These are phyloP conservation scores for Talaromyces sp. DNA, from an alignment of 2,329 filamentous ascomycete species.

Conservation along the genomic window DNA sequence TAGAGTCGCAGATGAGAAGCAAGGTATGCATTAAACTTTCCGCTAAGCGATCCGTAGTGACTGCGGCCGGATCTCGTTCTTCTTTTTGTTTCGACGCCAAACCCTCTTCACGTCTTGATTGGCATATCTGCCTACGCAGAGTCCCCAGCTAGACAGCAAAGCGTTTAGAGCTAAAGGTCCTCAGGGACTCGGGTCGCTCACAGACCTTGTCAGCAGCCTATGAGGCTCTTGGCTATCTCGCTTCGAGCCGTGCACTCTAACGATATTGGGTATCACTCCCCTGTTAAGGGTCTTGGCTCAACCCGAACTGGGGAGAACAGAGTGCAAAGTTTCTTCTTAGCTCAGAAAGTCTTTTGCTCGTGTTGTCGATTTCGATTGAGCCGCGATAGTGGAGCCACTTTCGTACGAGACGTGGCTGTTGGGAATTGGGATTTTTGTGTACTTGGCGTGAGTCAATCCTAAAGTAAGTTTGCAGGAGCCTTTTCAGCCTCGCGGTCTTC, in stretches of 20 bases:
- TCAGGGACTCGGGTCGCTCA: conserved; percentile 1
- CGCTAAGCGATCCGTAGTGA: not conserved
- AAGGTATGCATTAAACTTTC: not conserved
- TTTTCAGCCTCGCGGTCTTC: conserved; percentile 2
- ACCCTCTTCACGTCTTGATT: not conserved
- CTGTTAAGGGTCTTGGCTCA: conserved; percentile 3
- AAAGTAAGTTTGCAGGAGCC: not conserved
- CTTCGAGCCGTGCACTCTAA: not conserved
- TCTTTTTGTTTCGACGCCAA: not conserved
- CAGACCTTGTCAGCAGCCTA: conserved; percentile 9
- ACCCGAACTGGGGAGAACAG: not conserved
- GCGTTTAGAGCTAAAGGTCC: not conserved
- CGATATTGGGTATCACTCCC: not conserved
- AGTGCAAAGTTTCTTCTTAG: conserved; percentile 1
- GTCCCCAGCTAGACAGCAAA: conserved; percentile 1
- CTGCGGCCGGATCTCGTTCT: not conserved
- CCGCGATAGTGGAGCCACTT: conserved; percentile 8
- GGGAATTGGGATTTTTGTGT: not conserved
- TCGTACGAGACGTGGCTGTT: not conserved
- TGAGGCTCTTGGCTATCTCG: conserved; percentile 4
- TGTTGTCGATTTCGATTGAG: conserved; percentile 4
- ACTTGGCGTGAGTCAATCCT: not conserved
- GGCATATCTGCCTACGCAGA: not conserved
- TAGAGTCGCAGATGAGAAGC: not conserved
- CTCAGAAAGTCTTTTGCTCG: not conserved